Percentiles rank a stretch among this genome's conserved stretches.
These are phyloP conservation scores for Syzygium grande DNA, from an alignment of 345 rosid species.

Conservation along the genomic window DNA sequence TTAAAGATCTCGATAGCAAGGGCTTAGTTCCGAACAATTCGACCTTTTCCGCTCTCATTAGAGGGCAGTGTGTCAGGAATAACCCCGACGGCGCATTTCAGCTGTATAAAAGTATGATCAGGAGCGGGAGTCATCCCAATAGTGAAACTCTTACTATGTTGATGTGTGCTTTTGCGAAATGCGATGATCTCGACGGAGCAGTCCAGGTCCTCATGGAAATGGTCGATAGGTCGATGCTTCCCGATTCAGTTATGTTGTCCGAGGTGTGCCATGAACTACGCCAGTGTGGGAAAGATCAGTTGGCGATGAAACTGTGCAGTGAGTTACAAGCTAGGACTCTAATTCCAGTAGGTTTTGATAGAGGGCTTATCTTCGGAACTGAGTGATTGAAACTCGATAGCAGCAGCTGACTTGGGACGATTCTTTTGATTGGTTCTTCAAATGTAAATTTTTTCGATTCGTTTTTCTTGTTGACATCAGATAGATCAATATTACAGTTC, in stretches of 20 bases:
- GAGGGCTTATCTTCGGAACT: not conserved
- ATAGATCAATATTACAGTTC: not conserved
- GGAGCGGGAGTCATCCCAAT: slow-evolving; percentile 58
- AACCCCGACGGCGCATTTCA: slow-evolving; percentile 63
- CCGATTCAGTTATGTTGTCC: slow-evolving; percentile 23
- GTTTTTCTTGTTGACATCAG: not conserved
- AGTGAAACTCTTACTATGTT: slow-evolving; percentile 35
- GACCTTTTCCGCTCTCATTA: slow-evolving; percentile 69
- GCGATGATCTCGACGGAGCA: slow-evolving; percentile 66
- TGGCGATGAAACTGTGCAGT: slow-evolving; percentile 26
- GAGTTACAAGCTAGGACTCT: slow-evolving; percentile 33
- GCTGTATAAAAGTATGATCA: slow-evolving; percentile 63
- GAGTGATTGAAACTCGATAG: not conserved
- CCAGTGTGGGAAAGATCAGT: slow-evolving; percentile 37
- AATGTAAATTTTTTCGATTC: not conserved
- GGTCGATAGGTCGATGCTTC: slow-evolving; percentile 37
- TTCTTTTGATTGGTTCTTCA: not conserved
- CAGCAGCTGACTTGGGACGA: not conserved
- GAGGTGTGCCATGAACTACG: slow-evolving; percentile 41
- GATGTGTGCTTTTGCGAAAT: slow-evolving; percentile 40
- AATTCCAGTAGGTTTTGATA: slow-evolving; percentile 22
- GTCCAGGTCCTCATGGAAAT: slow-evolving; percentile 48
- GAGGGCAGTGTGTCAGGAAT: slow-evolving; percentile 65
- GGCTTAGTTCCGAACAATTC: slow-evolving; percentile 64
- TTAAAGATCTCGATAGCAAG: slow-evolving; percentile 65